Conservation (phyloP, 805 yeast genomes). For the Lipomyces orientalis region DNA sequence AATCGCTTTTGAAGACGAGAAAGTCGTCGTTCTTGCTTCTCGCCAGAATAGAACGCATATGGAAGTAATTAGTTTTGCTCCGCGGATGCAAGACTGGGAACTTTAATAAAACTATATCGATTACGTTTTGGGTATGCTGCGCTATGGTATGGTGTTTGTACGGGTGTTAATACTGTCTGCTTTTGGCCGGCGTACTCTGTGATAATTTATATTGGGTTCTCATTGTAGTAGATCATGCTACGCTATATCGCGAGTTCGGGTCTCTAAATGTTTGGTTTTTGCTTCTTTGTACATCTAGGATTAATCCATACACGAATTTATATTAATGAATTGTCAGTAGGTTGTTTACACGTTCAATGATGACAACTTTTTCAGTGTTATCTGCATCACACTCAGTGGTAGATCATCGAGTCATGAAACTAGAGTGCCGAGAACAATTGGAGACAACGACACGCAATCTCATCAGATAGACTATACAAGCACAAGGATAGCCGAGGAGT, state of each 20-base stretch:
- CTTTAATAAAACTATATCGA: not conserved
- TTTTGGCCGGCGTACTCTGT: not conserved
- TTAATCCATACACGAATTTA: not conserved
- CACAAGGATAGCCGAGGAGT: too few relatives aligned
- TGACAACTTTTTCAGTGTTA: too few relatives aligned
- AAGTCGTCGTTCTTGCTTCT: constrained; percentile 49
- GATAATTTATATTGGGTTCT: not conserved
- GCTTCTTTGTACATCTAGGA: not conserved
- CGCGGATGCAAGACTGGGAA: constrained; percentile 37
- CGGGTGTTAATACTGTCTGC: not conserved
- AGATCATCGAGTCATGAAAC: too few relatives aligned
- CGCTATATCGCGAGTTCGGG: not conserved
- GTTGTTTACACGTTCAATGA: too few relatives aligned
- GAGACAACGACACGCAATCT: too few relatives aligned
- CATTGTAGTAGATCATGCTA: not conserved
- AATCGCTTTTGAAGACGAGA: constrained; percentile 49
- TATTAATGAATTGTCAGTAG: too few relatives aligned
- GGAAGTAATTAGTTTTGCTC: constrained; percentile 49
- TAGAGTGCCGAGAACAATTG: too few relatives aligned
- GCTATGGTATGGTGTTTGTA: not conserved
- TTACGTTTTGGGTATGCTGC: not conserved
- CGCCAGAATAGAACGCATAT: constrained; percentile 42
- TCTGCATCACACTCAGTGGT: too few relatives aligned
- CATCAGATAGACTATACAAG: too few relatives aligned
- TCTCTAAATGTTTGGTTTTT: not conserved